These are phyloP conservation scores for Mycena capillaripes DNA, from an alignment of 768 basidiomycete species.

Conservation along the genomic window DNA sequence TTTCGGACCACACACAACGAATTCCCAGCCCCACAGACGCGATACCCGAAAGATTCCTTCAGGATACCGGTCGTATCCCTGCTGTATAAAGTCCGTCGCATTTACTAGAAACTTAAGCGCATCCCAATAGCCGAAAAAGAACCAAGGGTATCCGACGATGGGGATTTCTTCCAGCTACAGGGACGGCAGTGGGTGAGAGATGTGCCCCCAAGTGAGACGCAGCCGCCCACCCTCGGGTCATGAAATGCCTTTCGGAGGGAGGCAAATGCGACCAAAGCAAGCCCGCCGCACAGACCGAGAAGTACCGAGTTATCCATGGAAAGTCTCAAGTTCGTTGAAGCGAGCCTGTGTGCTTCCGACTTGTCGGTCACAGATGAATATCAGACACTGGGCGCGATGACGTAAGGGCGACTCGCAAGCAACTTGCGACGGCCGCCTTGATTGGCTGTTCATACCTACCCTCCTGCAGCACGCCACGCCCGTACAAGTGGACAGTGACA, in stretches of 20 bases:
- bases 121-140: conserved; percentile 22
- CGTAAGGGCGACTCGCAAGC: no score
- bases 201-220: background rate
- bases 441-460: no score
- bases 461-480: no score
- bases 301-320: conserved; percentile 3
- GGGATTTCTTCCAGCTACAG: conserved; percentile 12
- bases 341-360: no score
- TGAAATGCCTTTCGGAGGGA: background rate
- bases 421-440: no score
- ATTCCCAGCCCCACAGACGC: conserved; percentile 48
- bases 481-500: no score
- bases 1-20: conserved; percentile 49
- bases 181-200: background rate
- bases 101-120: conserved; percentile 10
- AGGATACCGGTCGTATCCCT: conserved; percentile 21
- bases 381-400: no score
- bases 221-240: conserved; percentile 3
- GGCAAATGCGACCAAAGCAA: background rate
- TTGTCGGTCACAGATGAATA: no score
- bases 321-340: no score
- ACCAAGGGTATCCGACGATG: conserved; percentile 17
- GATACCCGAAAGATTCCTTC: conserved; percentile 24
- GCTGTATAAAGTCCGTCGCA: conserved; percentile 17
- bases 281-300: conserved; percentile 3